phyloP scores from a whole-genome alignment of 495 filamentous ascomycete genomes.

The Penicillium desertorum region DNA sequence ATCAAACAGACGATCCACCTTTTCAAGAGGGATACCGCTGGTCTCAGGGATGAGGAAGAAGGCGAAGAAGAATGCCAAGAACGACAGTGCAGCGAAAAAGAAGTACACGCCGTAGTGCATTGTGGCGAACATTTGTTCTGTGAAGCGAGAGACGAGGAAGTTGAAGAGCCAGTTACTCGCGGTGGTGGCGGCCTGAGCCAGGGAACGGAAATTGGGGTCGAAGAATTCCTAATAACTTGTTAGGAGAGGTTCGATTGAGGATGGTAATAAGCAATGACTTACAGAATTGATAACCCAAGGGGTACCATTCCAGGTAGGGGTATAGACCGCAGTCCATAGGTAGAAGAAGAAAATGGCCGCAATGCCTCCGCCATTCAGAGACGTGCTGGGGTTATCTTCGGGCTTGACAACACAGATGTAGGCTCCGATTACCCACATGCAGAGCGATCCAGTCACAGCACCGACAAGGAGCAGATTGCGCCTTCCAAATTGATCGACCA shows the following conservation, averaged over 20 bases:
- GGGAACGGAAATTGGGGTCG: slow-evolving; percentile 59
- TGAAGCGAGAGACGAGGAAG: slow-evolving; percentile 70
- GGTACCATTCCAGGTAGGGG: slow-evolving; percentile 70
- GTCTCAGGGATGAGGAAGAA: slow-evolving; percentile 69
- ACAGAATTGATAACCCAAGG: slow-evolving; percentile 62
- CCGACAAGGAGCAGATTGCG: slow-evolving; percentile 68
- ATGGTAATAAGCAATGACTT: slow-evolving; percentile 2
- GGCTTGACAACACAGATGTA: slow-evolving; percentile 63
- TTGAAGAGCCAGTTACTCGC: slow-evolving; percentile 76
- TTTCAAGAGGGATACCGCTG: slow-evolving; percentile 53
- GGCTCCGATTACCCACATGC: slow-evolving; percentile 72
- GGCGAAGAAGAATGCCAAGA: slow-evolving; percentile 63
- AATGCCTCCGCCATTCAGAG: slow-evolving; percentile 57
- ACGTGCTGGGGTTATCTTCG: slow-evolving; percentile 34
- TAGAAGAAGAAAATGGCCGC: slow-evolving; percentile 76
- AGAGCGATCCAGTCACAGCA: slow-evolving; percentile 62
- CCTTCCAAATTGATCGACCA: slow-evolving; percentile 68
- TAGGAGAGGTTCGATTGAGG: neutral
- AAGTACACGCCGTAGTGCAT: slow-evolving; percentile 75
- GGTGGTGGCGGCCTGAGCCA: slow-evolving; percentile 67
- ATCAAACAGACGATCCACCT: slow-evolving; percentile 57
- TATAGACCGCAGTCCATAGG: slow-evolving; percentile 74
- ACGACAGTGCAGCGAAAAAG: slow-evolving; percentile 71
- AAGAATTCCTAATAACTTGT: slow-evolving; percentile 50
- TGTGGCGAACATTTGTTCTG: slow-evolving; percentile 68